Evolutionary conservation across 352 stramenopile species (phyloP).

Genomic region (Chrysophaeum taylorii): DNA sequence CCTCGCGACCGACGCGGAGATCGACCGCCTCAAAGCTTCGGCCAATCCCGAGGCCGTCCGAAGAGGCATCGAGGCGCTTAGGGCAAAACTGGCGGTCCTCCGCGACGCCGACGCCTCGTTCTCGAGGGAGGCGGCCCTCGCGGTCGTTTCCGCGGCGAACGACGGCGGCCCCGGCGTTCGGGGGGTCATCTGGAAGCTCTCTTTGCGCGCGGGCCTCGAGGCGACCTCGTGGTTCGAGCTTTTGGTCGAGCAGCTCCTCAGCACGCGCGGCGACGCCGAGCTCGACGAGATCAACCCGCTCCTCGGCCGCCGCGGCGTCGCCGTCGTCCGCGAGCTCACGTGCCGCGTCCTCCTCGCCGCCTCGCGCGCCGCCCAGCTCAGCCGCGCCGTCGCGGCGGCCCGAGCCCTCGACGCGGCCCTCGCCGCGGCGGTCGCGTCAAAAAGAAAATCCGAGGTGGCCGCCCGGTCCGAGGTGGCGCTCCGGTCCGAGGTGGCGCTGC

Average conservation of each 20-base stretch:
- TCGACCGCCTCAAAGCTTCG: background rate
- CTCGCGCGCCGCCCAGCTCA: constrained; percentile 29
- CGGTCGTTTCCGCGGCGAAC: constrained; percentile 7
- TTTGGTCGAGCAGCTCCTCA: constrained; percentile 59
- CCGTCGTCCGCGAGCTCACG: constrained; percentile 16
- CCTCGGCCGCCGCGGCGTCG: constrained; percentile 26
- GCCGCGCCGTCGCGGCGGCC: background rate
- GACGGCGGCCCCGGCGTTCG: constrained; percentile 6
- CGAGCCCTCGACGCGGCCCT: background rate
- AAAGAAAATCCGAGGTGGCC: constrained; percentile 12
- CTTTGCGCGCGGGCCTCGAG: constrained; percentile 29
- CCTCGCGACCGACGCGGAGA: background rate
- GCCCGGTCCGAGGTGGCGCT: too few species aligned
- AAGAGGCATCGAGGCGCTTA: constrained; percentile 12
- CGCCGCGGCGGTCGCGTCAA: background rate
- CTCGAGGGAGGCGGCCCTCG: background rate
- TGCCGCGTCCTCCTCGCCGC: constrained; percentile 45
- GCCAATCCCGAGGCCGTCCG: background rate
- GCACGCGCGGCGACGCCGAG: constrained; percentile 50
- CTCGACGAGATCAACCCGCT: constrained; percentile 65
- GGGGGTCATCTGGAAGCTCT: constrained; percentile 8
- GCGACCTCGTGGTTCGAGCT: constrained; percentile 58
- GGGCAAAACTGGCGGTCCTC: background rate
- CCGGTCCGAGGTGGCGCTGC: too few species aligned
- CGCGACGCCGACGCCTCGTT: constrained; percentile 12